These are phyloP conservation scores for Xylariaceae sp. DNA, from an alignment of 2,329 filamentous ascomycete species.

Conservation along the genomic window DNA sequence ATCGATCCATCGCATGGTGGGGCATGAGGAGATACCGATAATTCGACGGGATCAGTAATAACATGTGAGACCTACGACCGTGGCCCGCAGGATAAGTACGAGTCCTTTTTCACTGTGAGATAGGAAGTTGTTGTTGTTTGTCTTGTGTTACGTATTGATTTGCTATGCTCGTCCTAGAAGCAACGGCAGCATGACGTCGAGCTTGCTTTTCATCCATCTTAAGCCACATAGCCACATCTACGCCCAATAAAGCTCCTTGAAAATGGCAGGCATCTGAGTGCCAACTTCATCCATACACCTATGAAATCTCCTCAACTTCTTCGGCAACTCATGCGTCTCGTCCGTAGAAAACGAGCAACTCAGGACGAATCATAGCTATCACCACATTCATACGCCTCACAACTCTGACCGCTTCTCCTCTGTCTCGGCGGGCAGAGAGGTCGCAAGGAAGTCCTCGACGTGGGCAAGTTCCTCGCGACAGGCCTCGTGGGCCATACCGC, in stretches of 20 bases:
- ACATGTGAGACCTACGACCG: not conserved
- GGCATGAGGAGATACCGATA: not conserved
- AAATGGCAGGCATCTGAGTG: not conserved
- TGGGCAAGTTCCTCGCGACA: conserved; percentile 75
- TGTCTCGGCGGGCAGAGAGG: conserved; percentile 41
- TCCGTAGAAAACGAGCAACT: not conserved
- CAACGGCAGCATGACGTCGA: too few relatives aligned
- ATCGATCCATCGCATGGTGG: not conserved
- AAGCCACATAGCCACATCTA: not conserved
- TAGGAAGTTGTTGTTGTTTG: too few relatives aligned
- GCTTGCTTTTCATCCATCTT: too few relatives aligned
- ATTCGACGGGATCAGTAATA: not conserved
- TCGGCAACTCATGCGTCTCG: not conserved
- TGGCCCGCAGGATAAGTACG: not conserved
- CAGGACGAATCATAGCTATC: not conserved
- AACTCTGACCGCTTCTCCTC: conserved; percentile 38
- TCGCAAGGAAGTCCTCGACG: conserved; percentile 56
- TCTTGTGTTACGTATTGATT: not conserved
- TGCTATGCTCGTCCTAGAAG: not conserved
- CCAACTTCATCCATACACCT: not conserved
- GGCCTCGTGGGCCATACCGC: conserved; percentile 69
- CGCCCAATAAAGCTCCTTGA: not conserved
- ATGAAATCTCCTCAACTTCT: not conserved
- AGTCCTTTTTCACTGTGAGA: not conserved
- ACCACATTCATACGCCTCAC: conserved; percentile 14